These are phyloP conservation scores for Diversispora eburnea DNA, from an alignment of 192 early-diverging fungal species.

Conservation along the genomic window DNA sequence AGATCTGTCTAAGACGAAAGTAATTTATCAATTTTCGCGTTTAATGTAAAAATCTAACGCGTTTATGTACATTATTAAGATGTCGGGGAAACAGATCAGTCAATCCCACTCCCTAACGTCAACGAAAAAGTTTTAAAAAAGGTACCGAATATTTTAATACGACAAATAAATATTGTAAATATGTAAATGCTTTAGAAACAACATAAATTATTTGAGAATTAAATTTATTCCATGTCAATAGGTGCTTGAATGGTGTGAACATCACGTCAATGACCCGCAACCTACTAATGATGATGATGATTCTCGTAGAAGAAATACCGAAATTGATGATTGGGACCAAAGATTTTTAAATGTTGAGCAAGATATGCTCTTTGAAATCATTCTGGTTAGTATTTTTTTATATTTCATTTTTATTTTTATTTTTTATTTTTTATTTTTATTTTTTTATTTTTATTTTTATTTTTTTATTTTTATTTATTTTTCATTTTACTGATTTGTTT, in stretches of 20 bases:
- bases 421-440: too few species aligned
- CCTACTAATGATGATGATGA: slow-evolving; percentile 50
- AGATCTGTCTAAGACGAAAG: background rate
- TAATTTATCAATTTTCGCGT: background rate
- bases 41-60: background rate
- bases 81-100: slow-evolving; percentile 59
- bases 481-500: background rate
- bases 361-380: slow-evolving; percentile 79
- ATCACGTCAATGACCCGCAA: slow-evolving; percentile 71
- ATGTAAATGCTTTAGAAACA: background rate
- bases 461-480: background rate
- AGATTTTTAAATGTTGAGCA: slow-evolving; percentile 76
- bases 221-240: slow-evolving; percentile 17
- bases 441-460: too few species aligned
- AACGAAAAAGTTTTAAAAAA: slow-evolving; percentile 67
- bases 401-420: background rate
- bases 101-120: slow-evolving; percentile 80
- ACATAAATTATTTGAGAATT: too few species aligned
- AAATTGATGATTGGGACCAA: slow-evolving; percentile 78
- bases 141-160: slow-evolving; percentile 36
- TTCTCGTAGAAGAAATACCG: slow-evolving; percentile 59
- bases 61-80: slow-evolving; percentile 37
- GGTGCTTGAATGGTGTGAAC: slow-evolving; percentile 81
- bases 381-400: slow-evolving; percentile 38
- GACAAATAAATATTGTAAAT: background rate